Percentiles rank a stretch among this genome's conserved stretches.
phyloP scores from a whole-genome alignment of 2,329 filamentous ascomycete species.

The Penicillium thymicola region DNA sequence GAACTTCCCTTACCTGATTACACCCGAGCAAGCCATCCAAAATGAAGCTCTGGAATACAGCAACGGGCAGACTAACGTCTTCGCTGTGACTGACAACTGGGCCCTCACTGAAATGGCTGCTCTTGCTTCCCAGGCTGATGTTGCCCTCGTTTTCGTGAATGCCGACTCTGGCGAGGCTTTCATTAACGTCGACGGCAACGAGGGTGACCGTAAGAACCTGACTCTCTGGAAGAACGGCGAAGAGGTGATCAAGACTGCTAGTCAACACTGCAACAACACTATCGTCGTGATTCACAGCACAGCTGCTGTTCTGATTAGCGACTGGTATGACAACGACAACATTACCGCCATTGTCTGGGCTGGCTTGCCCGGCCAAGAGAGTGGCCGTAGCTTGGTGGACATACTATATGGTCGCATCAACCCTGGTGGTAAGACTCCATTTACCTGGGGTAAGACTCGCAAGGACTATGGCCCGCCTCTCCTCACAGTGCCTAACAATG shows the following conservation, averaged over 20 bases:
- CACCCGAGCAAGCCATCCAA: constrained; percentile 62
- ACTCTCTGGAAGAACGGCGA: constrained; percentile 86
- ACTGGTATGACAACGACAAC: constrained; percentile 60
- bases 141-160: constrained; percentile 81
- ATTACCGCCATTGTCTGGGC: constrained; percentile 74
- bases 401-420: constrained; percentile 67
- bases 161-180: constrained; percentile 83
- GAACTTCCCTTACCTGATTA: constrained; percentile 62
- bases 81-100: constrained; percentile 57
- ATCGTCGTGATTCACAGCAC: constrained; percentile 87
- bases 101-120: constrained; percentile 51
- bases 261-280: constrained; percentile 76
- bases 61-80: constrained; percentile 63
- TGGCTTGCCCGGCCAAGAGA: constrained; percentile 71
- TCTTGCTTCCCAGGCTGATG: constrained; percentile 51
- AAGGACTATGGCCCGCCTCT: constrained; percentile 56
- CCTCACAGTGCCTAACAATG: constrained; percentile 58
- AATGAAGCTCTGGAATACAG: constrained; percentile 55
- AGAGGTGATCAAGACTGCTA: constrained; percentile 74
- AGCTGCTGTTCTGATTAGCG: constrained; percentile 72
- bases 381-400: constrained; percentile 70
- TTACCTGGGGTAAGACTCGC: constrained; percentile 56
- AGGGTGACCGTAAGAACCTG: constrained; percentile 87
- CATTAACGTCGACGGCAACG: constrained; percentile 76
- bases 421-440: constrained; percentile 60